These are phyloP conservation scores for Elongisporangium undulatum DNA, from an alignment of 352 stramenopile genomes.

Conservation along the genomic window DNA sequence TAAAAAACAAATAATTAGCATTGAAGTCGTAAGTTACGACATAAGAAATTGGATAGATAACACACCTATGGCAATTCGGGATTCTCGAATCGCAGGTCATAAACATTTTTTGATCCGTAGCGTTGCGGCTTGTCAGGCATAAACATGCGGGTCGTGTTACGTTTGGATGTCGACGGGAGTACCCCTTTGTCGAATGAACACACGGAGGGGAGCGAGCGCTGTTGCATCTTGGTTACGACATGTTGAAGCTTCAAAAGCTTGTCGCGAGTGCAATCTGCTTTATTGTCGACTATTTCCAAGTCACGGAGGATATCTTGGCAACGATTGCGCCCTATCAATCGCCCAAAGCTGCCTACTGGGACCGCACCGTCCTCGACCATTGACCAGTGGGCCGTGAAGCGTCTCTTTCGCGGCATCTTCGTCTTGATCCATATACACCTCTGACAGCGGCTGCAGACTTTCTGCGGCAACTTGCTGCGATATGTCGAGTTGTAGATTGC, in stretches of 20 bases:
- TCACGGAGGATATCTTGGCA: constrained; percentile 14
- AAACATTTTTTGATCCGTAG: constrained; percentile 24
- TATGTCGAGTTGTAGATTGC: constrained; percentile 5
- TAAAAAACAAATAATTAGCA: constrained; percentile 1
- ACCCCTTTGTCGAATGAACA: constrained; percentile 29
- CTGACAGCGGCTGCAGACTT: constrained; percentile 9
- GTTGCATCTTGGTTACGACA: constrained; percentile 7
- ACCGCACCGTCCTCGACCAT: constrained; percentile 10
- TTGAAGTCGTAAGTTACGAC: constrained; percentile 8
- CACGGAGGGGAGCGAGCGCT: constrained; percentile 4
- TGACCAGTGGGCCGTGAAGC: constrained; percentile 17
- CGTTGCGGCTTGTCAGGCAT: constrained; percentile 29
- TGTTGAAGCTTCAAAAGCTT: constrained; percentile 16
- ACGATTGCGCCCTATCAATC: constrained; percentile 14
- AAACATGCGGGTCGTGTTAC: constrained; percentile 26
- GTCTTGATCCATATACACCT: neutral
- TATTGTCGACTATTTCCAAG: constrained; percentile 18
- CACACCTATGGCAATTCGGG: constrained; percentile 10
- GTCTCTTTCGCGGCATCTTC: constrained; percentile 2
- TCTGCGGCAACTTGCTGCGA: constrained; percentile 7
- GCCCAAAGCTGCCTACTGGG: constrained; percentile 9
- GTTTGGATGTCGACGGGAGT: constrained; percentile 10
- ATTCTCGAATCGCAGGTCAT: constrained; percentile 20
- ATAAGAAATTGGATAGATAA: constrained; percentile 2
- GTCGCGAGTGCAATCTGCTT: constrained; percentile 5